Evolutionary conservation across 129 eudicot genomes (phyloP).

Genomic region (Arctium lappa): DNA sequence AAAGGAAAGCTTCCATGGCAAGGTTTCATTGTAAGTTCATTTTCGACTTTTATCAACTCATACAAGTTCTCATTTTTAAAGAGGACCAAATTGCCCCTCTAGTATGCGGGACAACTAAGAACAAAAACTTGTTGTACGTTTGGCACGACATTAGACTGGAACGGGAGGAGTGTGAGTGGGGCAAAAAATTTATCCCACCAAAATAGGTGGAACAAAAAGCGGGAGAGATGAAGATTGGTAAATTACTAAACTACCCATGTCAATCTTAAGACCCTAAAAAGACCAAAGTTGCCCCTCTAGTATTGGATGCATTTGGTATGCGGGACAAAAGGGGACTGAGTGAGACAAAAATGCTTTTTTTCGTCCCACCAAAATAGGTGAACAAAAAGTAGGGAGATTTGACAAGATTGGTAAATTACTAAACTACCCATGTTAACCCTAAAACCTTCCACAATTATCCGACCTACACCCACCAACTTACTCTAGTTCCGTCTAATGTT

Average conservation of each 20-base stretch:
- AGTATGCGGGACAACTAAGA: not conserved
- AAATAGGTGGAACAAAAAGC: not conserved
- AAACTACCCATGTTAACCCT: not conserved
- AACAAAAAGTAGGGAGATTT: not conserved
- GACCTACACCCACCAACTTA: not conserved
- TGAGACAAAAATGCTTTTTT: not conserved
- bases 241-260: not conserved
- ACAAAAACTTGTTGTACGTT: not conserved
- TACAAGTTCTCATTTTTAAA: not conserved
- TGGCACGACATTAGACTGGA: not conserved
- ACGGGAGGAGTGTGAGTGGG: too few relatives aligned
- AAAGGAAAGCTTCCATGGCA: constrained; percentile 81
- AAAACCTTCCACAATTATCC: not conserved
- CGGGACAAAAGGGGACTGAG: not conserved
- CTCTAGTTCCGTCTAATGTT: too few relatives aligned
- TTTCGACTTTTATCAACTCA: not conserved
- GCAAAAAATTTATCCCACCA: not conserved
- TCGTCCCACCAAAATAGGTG: not conserved
- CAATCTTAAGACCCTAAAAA: not conserved
- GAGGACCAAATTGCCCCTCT: not conserved
- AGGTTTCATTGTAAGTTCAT: constrained; percentile 45
- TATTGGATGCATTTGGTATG: not conserved
- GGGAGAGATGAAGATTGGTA: not conserved
- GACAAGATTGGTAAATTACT: not conserved
- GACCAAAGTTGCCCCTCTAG: not conserved